Conservation (phyloP, 2,329 filamentous ascomycete genomes). For the Sclerotinia minor region DNA sequence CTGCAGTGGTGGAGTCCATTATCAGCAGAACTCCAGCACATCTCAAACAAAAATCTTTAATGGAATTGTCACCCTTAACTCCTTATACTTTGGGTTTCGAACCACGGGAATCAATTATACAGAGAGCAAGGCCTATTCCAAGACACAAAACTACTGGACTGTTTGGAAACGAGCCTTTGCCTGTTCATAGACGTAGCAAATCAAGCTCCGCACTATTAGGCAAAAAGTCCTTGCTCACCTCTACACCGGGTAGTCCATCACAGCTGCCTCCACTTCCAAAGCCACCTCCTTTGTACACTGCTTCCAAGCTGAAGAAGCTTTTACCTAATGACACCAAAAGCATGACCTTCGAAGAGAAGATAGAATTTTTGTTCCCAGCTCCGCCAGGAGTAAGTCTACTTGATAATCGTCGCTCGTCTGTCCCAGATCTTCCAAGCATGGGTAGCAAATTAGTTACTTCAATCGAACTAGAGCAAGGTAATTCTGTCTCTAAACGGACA, state of each 20-base stretch:
- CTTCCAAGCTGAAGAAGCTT: conserved; percentile 45
- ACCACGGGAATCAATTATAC: conserved; percentile 39
- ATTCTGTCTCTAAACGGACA: conserved; percentile 34
- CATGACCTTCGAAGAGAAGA: conserved; percentile 61
- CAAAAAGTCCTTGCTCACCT: conserved; percentile 50
- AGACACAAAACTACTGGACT: conserved; percentile 46
- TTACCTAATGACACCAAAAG: conserved; percentile 56
- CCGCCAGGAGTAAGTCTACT: conserved; percentile 39
- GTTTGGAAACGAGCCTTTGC: conserved; percentile 49
- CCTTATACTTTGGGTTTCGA: conserved; percentile 28
- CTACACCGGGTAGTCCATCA: conserved; percentile 48
- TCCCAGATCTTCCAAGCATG: conserved; percentile 48
- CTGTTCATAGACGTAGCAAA: conserved; percentile 48
- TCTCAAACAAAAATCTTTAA: conserved; percentile 17
- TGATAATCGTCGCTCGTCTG: conserved; percentile 44
- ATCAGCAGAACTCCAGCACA: conserved; percentile 46
- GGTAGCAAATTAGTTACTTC: conserved; percentile 15
- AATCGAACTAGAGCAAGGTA: conserved; percentile 35
- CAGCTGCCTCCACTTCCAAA: conserved; percentile 53
- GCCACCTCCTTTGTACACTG: conserved; percentile 45
- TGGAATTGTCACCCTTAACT: conserved; percentile 26
- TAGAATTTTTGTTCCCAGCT: conserved; percentile 52
- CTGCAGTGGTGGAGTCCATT: conserved; percentile 51
- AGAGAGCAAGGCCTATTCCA: conserved; percentile 41
- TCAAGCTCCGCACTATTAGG: conserved; percentile 51